Evolutionary conservation across 257 asterid genomes (phyloP).

Genomic region (Jaltomata sinuosa): DNA sequence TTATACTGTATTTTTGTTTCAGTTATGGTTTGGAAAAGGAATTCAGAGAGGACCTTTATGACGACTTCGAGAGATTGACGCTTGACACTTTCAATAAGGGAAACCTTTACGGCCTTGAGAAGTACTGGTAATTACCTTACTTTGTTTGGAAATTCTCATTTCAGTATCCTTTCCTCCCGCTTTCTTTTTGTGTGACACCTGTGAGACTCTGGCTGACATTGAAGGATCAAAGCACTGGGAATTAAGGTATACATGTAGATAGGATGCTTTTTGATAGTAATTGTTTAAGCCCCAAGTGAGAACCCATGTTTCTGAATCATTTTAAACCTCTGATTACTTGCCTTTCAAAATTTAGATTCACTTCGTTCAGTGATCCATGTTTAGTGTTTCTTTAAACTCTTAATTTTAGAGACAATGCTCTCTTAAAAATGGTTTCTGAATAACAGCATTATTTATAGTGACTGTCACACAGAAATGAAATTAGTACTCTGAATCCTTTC

Average conservation of each 20-base stretch:
- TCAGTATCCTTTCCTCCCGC: not conserved
- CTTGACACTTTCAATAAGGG: conserved; percentile 65
- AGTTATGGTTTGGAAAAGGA: conserved; percentile 93
- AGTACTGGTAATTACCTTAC: conserved; percentile 56
- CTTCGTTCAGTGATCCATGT: not conserved
- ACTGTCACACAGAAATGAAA: not conserved
- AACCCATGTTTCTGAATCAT: not conserved
- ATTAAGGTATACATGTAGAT: not conserved
- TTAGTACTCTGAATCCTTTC: not conserved
- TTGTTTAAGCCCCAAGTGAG: not conserved
- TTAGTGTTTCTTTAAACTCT: not conserved
- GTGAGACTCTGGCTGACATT: not conserved
- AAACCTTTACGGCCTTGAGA: conserved; percentile 81
- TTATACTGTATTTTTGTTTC: conserved; percentile 8
- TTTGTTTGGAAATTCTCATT: not conserved
- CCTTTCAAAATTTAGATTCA: not conserved
- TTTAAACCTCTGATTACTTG: not conserved
- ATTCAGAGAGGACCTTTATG: conserved; percentile 57
- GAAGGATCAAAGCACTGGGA: not conserved
- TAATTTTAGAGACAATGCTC: not conserved
- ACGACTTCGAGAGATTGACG: conserved; percentile 69
- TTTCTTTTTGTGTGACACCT: not conserved
- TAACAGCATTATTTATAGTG: not conserved
- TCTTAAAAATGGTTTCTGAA: not conserved
- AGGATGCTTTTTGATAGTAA: not conserved